These are phyloP conservation scores for Aspergillus panamensis DNA, from an alignment of 495 filamentous ascomycete genomes.

Conservation along the genomic window DNA sequence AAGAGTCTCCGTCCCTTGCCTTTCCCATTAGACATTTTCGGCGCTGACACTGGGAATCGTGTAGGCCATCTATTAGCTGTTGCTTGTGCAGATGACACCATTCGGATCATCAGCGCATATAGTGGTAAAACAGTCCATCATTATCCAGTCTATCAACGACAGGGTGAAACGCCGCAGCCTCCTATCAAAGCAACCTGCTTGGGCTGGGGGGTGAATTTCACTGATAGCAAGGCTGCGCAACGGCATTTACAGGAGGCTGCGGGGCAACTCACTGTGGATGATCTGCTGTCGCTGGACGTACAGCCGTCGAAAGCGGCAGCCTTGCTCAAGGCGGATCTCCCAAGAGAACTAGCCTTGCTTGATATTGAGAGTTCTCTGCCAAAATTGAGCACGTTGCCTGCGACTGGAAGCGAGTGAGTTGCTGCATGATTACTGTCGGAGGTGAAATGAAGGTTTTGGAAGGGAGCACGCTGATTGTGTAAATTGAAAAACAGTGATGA, in stretches of 20 bases:
- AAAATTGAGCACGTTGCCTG: constrained; percentile 69
- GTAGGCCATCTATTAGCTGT: constrained; percentile 70
- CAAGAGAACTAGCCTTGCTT: constrained; percentile 69
- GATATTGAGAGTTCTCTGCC: constrained; percentile 80
- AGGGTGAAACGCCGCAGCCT: constrained; percentile 23
- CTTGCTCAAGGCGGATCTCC: constrained; percentile 59
- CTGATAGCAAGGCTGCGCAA: constrained; percentile 50
- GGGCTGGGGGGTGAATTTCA: constrained; percentile 70
- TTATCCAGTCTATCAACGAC: constrained; percentile 38
- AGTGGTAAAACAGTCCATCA: constrained; percentile 75
- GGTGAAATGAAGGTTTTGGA: too few species aligned
- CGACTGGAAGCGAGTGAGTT: constrained; percentile 43
- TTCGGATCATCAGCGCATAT: constrained; percentile 70
- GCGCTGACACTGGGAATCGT: background rate
- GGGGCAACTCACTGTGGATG: constrained; percentile 40
- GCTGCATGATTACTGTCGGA: background rate
- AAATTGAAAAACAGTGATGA: constrained; percentile 52
- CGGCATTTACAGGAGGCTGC: constrained; percentile 40
- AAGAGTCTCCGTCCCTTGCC: constrained; percentile 17
- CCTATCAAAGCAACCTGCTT: constrained; percentile 55
- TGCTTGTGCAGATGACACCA: constrained; percentile 67
- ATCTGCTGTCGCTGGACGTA: constrained; percentile 37
- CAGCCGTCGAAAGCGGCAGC: constrained; percentile 38
- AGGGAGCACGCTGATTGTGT: too few species aligned
- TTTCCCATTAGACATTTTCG: background rate